Conservation (phyloP, 2,329 filamentous ascomycete species). For the Talaromyces sp. region DNA sequence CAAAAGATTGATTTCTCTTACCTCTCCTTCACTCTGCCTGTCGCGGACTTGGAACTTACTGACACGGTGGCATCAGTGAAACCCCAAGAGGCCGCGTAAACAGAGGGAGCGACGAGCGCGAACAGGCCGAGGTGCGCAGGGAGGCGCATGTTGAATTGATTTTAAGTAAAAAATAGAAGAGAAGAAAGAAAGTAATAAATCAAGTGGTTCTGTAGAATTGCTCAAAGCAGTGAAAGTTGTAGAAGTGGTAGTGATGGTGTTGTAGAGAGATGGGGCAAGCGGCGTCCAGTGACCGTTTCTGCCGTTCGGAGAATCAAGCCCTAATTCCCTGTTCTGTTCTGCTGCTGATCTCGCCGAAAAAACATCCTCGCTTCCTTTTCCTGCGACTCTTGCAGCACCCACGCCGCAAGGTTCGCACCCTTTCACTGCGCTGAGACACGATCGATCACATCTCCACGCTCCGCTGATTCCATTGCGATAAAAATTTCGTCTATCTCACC, state of each 20-base stretch:
- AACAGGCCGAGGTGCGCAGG: conserved; percentile 37
- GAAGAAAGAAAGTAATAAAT: background rate
- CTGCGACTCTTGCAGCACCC: conserved; percentile 8
- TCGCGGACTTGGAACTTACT: conserved; percentile 58
- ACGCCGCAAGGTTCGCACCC: conserved; percentile 1
- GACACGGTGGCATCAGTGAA: conserved; percentile 64
- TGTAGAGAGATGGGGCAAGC: conserved; percentile 25
- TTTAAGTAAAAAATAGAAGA: background rate
- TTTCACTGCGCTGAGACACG: background rate
- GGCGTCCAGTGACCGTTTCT: conserved; percentile 29
- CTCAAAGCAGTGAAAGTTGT: background rate
- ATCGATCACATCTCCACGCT: background rate
- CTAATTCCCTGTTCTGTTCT: conserved; percentile 34
- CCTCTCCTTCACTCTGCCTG: conserved; percentile 58
- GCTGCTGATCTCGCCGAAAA: conserved; percentile 19
- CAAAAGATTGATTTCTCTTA: conserved; percentile 31
- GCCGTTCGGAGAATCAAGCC: conserved; percentile 31
- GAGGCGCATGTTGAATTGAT: conserved; percentile 31
- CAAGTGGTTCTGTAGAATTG: background rate
- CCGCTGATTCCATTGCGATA: background rate
- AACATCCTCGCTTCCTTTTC: conserved; percentile 19
- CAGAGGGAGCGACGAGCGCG: conserved; percentile 34
- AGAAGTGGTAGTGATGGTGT: background rate
- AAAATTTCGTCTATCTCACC: background rate
- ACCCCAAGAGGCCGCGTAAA: conserved; percentile 55